A percentile compares a stretch with the other conserved stretches of the same genome.
phyloP scores from a whole-genome alignment of 257 asterid species.

The Gynochthodes officinalis region DNA sequence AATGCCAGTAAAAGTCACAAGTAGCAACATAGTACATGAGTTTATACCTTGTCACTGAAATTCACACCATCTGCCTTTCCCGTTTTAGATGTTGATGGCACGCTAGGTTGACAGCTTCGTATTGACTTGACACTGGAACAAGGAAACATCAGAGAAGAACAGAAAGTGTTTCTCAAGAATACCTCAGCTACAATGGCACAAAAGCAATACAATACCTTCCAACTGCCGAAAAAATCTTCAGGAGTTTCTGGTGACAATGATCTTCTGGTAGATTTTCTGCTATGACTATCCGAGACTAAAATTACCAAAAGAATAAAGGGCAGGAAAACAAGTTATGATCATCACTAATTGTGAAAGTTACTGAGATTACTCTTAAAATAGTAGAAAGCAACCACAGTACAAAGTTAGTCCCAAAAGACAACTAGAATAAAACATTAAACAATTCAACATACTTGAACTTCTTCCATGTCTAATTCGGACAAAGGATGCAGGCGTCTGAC shows the following conservation, averaged over 20 bases:
- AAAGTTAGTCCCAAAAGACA: neutral
- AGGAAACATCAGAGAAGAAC: slow-evolving; percentile 17
- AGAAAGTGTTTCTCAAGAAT: neutral
- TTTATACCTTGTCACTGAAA: slow-evolving; percentile 65
- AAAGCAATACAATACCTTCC: slow-evolving; percentile 60
- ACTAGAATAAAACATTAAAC: neutral
- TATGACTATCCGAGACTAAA: slow-evolving; percentile 70
- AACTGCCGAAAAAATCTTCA: slow-evolving; percentile 75
- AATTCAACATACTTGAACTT: slow-evolving; percentile 60
- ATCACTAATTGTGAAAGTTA: neutral
- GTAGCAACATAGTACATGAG: neutral
- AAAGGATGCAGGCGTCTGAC: slow-evolving; percentile 64
- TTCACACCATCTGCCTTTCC: slow-evolving; percentile 59
- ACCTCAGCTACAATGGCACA: neutral
- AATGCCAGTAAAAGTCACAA: neutral
- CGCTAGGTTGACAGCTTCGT: slow-evolving; percentile 80
- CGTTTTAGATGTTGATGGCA: slow-evolving; percentile 49
- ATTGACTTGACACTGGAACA: slow-evolving; percentile 78
- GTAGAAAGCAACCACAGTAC: neutral
- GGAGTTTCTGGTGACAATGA: slow-evolving; percentile 88
- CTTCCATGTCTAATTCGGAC: slow-evolving; percentile 77
- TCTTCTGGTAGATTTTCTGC: slow-evolving; percentile 93
- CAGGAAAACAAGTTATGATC: neutral
- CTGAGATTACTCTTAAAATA: neutral
- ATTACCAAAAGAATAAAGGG: neutral